phyloP scores from a whole-genome alignment of 1,139 yeast species.

The Wickerhamiella pararugosa region DNA sequence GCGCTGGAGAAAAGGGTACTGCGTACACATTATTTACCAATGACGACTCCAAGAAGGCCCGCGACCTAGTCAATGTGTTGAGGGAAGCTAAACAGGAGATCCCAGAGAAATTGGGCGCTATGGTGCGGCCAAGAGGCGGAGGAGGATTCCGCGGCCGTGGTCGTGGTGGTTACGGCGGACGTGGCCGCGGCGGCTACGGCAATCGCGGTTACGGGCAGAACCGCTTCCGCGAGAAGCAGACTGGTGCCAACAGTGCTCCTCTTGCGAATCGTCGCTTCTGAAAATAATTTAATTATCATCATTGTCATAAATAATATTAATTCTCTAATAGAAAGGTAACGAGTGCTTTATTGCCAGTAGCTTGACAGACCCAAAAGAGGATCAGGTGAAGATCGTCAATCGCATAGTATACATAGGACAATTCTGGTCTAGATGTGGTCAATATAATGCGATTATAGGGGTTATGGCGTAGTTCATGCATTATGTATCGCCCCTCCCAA shows the following conservation, averaged over 20 bases:
- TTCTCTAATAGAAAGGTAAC: neutral
- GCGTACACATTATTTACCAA: conserved; percentile 91
- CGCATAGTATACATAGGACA: too few species aligned
- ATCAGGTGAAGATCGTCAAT: too few species aligned
- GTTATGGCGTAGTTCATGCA: too few species aligned
- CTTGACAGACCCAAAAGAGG: too few species aligned
- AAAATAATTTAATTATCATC: neutral
- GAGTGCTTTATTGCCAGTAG: too few species aligned
- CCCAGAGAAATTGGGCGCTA: conserved; percentile 35
- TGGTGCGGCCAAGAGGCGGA: conserved; percentile 36
- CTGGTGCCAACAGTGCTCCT: conserved; percentile 18
- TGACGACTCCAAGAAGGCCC: conserved; percentile 76
- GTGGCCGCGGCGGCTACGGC: conserved; percentile 22
- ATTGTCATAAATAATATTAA: neutral
- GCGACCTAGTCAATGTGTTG: conserved; percentile 77
- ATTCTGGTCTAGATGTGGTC: too few species aligned
- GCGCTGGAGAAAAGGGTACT: conserved; percentile 94
- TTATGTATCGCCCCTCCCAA: too few species aligned
- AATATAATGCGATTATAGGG: too few species aligned
- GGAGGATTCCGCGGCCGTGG: conserved; percentile 40
- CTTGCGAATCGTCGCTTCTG: conserved; percentile 17
- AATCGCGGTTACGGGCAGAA: conserved; percentile 14
- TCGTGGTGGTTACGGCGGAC: conserved; percentile 36
- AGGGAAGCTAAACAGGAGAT: conserved; percentile 90
- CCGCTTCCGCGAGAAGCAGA: conserved; percentile 7